Evolutionary conservation across 192 early-diverging fungal species (phyloP).

Genomic region (Dissophora ornata): DNA sequence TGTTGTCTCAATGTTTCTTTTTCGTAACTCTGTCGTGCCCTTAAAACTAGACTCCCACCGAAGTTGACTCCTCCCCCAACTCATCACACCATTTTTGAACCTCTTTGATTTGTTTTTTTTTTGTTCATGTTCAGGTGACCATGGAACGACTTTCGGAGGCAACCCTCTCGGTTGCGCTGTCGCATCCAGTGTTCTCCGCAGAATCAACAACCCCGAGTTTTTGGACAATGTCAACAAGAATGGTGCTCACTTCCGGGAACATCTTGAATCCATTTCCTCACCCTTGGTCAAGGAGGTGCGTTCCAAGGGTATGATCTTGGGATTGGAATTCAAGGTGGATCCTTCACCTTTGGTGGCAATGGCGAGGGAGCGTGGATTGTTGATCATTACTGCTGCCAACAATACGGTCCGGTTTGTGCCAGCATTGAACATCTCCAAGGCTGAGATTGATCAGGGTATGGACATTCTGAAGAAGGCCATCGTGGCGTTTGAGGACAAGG

Average conservation of each 20-base stretch:
- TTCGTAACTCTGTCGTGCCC: too few species aligned
- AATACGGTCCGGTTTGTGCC: constrained; percentile 96
- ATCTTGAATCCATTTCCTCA: constrained; percentile 61
- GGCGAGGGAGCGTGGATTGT: constrained; percentile 84
- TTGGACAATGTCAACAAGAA: constrained; percentile 74
- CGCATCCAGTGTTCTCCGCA: constrained; percentile 76
- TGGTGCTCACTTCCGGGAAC: constrained; percentile 71
- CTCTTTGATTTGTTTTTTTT: too few species aligned
- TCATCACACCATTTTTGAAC: background rate
- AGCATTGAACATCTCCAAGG: constrained; percentile 82
- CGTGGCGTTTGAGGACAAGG: constrained; percentile 44
- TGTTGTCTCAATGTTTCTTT: background rate
- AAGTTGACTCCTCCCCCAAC: too few species aligned
- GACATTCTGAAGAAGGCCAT: constrained; percentile 77
- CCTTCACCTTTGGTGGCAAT: constrained; percentile 76
- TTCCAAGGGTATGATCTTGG: constrained; percentile 88
- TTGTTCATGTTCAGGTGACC: constrained; percentile 77
- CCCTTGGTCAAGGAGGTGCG: constrained; percentile 80
- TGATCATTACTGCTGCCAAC: constrained; percentile 87
- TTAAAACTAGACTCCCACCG: too few species aligned
- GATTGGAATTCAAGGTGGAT: constrained; percentile 81
- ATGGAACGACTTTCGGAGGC: constrained; percentile 98
- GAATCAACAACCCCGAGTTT: constrained; percentile 78
- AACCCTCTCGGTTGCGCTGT: constrained; percentile 91
- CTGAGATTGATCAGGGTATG: constrained; percentile 81